Base-by-base conservation (phyloP, 495 filamentous ascomycete species). In the Penicillium nucicola region DNA sequence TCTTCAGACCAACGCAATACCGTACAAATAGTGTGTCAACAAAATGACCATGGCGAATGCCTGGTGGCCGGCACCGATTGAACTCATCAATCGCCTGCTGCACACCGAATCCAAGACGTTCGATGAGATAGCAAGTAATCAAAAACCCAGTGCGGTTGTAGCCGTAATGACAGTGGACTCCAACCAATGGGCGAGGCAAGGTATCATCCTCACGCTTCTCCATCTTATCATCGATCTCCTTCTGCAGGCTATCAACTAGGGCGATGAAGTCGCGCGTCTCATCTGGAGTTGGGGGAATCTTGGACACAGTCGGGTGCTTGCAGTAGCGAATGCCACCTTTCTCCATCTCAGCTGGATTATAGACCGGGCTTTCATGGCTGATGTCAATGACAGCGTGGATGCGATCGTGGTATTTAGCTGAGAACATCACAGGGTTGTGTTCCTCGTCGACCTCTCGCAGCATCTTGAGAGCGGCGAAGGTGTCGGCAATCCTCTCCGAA, bases 161-260 rank as follows among this genome's bases (percentile, higher is more conserved):
- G 0, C 92, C 92, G 55, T 97, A 97, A 59, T 97, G 92, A 60
- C 92, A 97, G 63, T 97, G 92, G 1, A 96, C 90, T 11, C 87
- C 92, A 39, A 97, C 77, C 10, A 72, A 66, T 5, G 70, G 75
- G 5, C 75, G 76, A n/a, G 74, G 65, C 22, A 52, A 28, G 43
- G 80, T 68, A 6, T 75, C 70, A 15, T 79, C 76, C 18, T 76
- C 78, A 3, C 60, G 33, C 50, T 67, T 69, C 44, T 68, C 65
- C 49, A 64, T 60, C 53, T 57, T 53, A n/a, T 65, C 65, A 13
- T 68, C 68, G 28, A 71, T 72, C n/a, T 74, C 67, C 19, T 57
- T 62, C 39, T 71, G 70, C 23, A 95, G 74, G 36, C 78, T 71
- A 60, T 96, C 91, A 6, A 96, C 83, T 4, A 96, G 72, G 18